Evolutionary conservation across 352 stramenopile species (phyloP).

Genomic region (Blastocystis sp.): DNA sequence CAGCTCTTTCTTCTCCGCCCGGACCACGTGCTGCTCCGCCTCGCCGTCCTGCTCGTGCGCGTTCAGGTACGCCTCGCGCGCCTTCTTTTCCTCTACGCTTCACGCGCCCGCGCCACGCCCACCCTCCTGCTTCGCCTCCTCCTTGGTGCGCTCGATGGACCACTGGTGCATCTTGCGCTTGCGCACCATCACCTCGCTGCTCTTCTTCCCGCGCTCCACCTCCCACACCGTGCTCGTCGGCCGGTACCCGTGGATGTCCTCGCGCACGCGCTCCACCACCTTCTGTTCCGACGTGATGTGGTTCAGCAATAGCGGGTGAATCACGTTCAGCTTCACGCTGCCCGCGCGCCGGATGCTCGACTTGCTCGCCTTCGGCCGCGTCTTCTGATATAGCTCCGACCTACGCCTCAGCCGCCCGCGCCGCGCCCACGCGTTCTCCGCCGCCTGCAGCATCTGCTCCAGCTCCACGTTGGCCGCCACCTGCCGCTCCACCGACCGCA

Average conservation of each 20-base stretch:
- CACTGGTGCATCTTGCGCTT: slow-evolving; percentile 81
- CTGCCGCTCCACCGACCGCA: slow-evolving; percentile 86
- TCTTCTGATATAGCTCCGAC: slow-evolving; percentile 95
- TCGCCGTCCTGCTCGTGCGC: slow-evolving; percentile 59
- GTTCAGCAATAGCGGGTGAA: slow-evolving; percentile 83
- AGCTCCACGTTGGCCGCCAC: slow-evolving; percentile 80
- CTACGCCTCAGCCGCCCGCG: neutral
- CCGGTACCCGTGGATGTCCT: slow-evolving; percentile 69
- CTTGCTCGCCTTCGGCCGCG: slow-evolving; percentile 88
- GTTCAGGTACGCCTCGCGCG: neutral
- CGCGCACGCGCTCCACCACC: slow-evolving; percentile 2
- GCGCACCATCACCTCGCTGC: slow-evolving; percentile 77
- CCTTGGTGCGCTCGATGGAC: slow-evolving; percentile 80
- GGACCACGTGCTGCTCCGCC: slow-evolving; percentile 16
- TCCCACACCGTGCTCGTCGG: slow-evolving; percentile 70
- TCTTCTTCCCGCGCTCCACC: slow-evolving; percentile 68
- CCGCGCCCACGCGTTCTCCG: slow-evolving; percentile 79
- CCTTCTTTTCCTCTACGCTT: neutral
- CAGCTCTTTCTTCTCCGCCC: neutral
- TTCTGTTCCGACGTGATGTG: neutral
- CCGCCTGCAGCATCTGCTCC: slow-evolving; percentile 82
- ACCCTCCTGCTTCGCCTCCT: slow-evolving; percentile 71
- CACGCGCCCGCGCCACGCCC: too few species aligned
- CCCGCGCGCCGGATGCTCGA: slow-evolving; percentile 89
- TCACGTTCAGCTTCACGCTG: slow-evolving; percentile 82